These are phyloP conservation scores for Aspergillus eucalypticola DNA, from an alignment of 2,329 filamentous ascomycete genomes.

Conservation along the genomic window DNA sequence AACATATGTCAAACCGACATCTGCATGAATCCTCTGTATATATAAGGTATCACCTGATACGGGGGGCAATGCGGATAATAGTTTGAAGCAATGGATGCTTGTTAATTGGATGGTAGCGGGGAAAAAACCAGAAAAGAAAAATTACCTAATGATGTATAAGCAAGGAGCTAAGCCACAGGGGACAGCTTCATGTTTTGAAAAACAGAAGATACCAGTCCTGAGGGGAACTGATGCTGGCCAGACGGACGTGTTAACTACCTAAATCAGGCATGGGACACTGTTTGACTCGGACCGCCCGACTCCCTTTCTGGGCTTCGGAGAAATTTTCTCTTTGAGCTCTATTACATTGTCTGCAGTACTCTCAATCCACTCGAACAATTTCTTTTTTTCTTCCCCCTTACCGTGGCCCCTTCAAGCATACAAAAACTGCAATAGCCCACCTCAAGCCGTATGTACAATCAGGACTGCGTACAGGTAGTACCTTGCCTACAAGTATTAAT, in stretches of 20 bases:
- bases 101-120: no score
- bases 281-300: conserved; percentile 24
- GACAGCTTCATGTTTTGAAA: no score
- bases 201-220: no score
- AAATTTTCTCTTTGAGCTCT: conserved; percentile 16
- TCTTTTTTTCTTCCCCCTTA: background rate
- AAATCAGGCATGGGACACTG: conserved; percentile 2
- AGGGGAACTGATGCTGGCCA: conserved; percentile 15
- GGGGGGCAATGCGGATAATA: no score
- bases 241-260: background rate
- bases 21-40: no score
- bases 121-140: no score
- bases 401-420: background rate
- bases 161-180: no score
- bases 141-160: no score
- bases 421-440: conserved; percentile 4
- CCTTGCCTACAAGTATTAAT: background rate
- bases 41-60: no score
- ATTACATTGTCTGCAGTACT: no score
- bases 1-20: conserved; percentile 1
- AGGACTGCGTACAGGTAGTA: background rate
- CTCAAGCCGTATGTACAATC: conserved; percentile 8
- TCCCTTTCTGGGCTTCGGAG: conserved; percentile 2
- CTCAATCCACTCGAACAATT: no score
- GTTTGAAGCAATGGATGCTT: no score